Percentiles rank a stretch among this genome's conserved stretches.
These are phyloP conservation scores for Mycena albidolilacea DNA, from an alignment of 768 basidiomycete species.

Conservation along the genomic window DNA sequence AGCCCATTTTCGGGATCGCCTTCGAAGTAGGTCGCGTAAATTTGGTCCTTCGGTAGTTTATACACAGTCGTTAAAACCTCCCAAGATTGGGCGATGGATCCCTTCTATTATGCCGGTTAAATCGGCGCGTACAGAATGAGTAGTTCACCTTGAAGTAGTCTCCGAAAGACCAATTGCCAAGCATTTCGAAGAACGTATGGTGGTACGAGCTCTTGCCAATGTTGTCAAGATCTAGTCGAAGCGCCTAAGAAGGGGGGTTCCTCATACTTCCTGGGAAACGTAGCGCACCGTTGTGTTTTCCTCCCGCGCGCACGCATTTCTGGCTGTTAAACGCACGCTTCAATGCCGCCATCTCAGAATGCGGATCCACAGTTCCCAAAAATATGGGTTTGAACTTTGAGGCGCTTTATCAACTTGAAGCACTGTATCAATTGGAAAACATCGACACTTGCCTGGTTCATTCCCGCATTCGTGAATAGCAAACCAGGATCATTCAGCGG, in stretches of 20 bases:
- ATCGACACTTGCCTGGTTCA: constrained; percentile 53
- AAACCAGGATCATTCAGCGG: constrained; percentile 69
- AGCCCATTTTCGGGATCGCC: background rate
- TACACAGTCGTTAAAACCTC: background rate
- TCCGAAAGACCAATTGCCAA: background rate
- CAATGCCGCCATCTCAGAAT: constrained; percentile 81
- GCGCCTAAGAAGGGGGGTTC: background rate
- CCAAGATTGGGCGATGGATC: constrained; percentile 4
- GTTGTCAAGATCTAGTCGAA: background rate
- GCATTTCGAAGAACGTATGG: background rate
- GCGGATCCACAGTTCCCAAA: constrained; percentile 96
- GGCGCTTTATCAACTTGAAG: constrained; percentile 59
- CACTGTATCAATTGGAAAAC: background rate
- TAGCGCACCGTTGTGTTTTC: constrained; percentile 93
- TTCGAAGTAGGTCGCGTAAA: background rate
- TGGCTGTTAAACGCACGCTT: constrained; percentile 96
- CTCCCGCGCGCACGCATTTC: constrained; percentile 98
- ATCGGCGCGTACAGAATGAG: background rate
- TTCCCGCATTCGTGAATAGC: constrained; percentile 97
- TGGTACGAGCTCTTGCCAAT: background rate
- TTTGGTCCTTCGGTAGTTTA: constrained; percentile 3
- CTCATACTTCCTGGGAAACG: too few species aligned
- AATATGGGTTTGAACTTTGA: constrained; percentile 94
- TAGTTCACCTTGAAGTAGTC: background rate
- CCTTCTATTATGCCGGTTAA: background rate